These are phyloP conservation scores for Pholiota molesta DNA, from an alignment of 768 basidiomycete species.

Conservation along the genomic window DNA sequence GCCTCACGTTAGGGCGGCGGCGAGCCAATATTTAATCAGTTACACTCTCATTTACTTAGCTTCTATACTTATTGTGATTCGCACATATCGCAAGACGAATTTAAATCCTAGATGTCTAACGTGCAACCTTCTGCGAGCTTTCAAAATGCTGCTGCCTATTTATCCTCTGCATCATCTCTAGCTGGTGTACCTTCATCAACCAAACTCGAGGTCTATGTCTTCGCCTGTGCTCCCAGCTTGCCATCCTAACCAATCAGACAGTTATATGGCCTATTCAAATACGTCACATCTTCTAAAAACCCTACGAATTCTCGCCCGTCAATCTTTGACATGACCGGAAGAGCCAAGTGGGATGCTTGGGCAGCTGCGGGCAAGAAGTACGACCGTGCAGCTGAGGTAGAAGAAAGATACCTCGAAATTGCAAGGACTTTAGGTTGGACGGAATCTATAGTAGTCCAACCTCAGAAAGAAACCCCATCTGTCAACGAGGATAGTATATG, in stretches of 20 bases:
- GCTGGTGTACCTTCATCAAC: slow-evolving; percentile 56
- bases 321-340: slow-evolving; percentile 76
- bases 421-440: slow-evolving; percentile 74
- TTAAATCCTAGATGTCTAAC: slow-evolving; percentile 11
- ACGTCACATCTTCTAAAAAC: slow-evolving; percentile 55
- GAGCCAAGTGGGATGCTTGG: slow-evolving; percentile 93
- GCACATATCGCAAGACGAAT: not conserved
- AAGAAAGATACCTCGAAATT: slow-evolving; percentile 68
- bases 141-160: slow-evolving; percentile 61
- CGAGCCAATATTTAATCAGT: slow-evolving; percentile 8
- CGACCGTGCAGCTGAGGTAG: slow-evolving; percentile 47
- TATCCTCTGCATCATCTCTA: slow-evolving; percentile 59
- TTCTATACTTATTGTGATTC: not conserved
- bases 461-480: slow-evolving; percentile 1
- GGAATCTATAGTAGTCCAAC: slow-evolving; percentile 27
- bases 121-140: slow-evolving; percentile 42
- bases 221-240: slow-evolving; percentile 23
- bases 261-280: slow-evolving; percentile 89
- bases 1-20: not conserved
- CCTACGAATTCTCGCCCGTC: slow-evolving; percentile 68
- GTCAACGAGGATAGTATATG: slow-evolving; percentile 39
- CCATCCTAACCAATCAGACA: slow-evolving; percentile 43
- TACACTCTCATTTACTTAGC: slow-evolving; percentile 8
- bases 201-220: slow-evolving; percentile 73
- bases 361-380: slow-evolving; percentile 51